Evolutionary conservation across 2,329 filamentous ascomycete genomes (phyloP), one percentile per base, ranked within the genome.

Genomic region (Arthroderma uncinatum): DNA sequence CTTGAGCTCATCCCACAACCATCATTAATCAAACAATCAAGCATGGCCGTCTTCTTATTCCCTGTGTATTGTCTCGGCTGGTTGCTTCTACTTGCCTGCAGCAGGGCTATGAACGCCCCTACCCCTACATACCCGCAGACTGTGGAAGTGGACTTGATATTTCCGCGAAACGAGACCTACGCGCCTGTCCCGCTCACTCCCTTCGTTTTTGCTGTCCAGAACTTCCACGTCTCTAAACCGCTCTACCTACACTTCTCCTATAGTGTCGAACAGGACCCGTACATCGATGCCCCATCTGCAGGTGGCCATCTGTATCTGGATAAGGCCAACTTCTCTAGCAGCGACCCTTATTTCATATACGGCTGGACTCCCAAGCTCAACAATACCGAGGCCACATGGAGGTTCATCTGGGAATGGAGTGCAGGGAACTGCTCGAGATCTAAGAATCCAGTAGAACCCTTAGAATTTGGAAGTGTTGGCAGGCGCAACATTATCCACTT

Each of bases 141-240:
- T 8, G 39, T 57, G 34, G 57, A 58, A 42, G 40, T 58, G 3
- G 57, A 58, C 44, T 9, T 58, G 34, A 53, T 58, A 5, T 58
- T 56, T 40, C 57, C 57, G 10, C 54, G 44, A 10, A 58, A 58
- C 16, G 54, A 56, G 36, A 58, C 57, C 21, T 58, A 58, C 36
- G 33, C 33, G 16, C 57, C 57, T 23, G 2, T 16, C 21, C 30
- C 28, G 3, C 10, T 52, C 12, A 50, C 56, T 19, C 57, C 57
- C 2, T 12, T 58, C 25, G 57, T 56, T 44, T 57, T 57, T 47
- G 56, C 56, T 47, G 10, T 57, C 19, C 56, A 54, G 21, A 57
- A 57, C 4, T 28, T 53, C 34, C 44, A n/a, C 33, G 44, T 5
- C 23, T 44, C 55, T 1, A 25, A 39, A 8, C n/a, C 14, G 4